Evolutionary conservation across 1,284 basidiomycete species (phyloP), one percentile per base, ranked within the genome.

Genomic region (Ganoderma multipileum): DNA sequence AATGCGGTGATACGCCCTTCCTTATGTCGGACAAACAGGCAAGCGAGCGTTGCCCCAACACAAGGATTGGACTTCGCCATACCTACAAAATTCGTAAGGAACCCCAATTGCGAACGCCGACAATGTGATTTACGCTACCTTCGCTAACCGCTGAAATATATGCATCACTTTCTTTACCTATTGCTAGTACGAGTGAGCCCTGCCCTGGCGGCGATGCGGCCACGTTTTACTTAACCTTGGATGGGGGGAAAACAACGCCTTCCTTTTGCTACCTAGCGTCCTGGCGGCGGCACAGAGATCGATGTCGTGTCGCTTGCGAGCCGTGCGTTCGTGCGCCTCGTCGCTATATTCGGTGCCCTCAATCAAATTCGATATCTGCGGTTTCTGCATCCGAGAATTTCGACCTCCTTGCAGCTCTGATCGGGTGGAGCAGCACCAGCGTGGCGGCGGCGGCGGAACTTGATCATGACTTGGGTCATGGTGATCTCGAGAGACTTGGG

Each of bases 291-390:
- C 41, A 20, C 18, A 55, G 28, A 55, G 28, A 55, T 55, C 28
- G 52, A 55, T 55, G 28, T 55, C 52, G 30, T 16, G 18, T 33
- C 8, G 23, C 47, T 12, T 26, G 47, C 23, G n/a, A 8, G n/a
- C 44, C 44, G n/a, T 47, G 44, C 52, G 26, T 26, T 42, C 41
- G 16, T 44, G 42, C 33, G 33, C 8, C 26, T 54, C 20, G 44
- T 47, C 20, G 33, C 33, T 50, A 9, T 8, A 33, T 55, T 33
- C 30, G 28, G 52, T 18, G 28, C 26, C 28, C 28, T 18, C 52
- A 55, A 55, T 55, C 52, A 55, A 55, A 55, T 55, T 55, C 52
- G 28, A 33, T 33, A 55, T 55, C 52, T 55, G 52, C 14, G 28
- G 14, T 1, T 33, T 33, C 20, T 30, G 52, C 28, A 33, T 20